Conservation (phyloP, 2,329 filamentous ascomycete genomes). For the Tolypocladium amazonense region DNA sequence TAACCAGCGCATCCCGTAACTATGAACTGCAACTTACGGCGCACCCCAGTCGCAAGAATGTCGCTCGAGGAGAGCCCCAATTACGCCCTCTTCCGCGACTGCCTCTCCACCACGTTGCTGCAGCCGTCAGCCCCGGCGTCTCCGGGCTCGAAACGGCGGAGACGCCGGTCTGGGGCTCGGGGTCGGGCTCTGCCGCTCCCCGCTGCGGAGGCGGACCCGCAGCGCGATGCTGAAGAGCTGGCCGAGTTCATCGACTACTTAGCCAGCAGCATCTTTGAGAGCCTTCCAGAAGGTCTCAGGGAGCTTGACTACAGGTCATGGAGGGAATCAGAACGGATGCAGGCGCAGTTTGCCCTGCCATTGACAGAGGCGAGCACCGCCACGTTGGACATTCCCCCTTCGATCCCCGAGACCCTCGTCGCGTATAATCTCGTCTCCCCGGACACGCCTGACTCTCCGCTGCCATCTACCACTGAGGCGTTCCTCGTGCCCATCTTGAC, state of each 20-base stretch:
- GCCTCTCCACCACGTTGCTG: conserved; percentile 58
- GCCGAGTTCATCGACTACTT: conserved; percentile 77
- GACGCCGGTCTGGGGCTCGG: conserved; percentile 10
- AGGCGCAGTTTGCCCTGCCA: conserved; percentile 45
- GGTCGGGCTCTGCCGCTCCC: neutral
- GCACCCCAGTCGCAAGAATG: neutral
- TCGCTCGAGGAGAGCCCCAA: conserved; percentile 14
- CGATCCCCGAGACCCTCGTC: conserved; percentile 54
- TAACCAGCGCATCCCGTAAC: too few species aligned
- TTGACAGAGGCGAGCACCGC: conserved; percentile 40
- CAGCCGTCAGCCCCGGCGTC: conserved; percentile 36
- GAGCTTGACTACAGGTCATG: conserved; percentile 49
- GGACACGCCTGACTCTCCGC: conserved; percentile 18
- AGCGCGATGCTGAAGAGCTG: conserved; percentile 52
- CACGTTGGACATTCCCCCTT: conserved; percentile 38
- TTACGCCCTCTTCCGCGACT: conserved; percentile 59
- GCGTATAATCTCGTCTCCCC: conserved; percentile 54
- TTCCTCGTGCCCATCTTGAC: conserved; percentile 56
- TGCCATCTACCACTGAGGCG: conserved; percentile 29
- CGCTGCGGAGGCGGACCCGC: conserved; percentile 5
- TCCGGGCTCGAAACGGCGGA: conserved; percentile 34
- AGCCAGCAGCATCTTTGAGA: conserved; percentile 55
- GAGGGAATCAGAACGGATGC: conserved; percentile 29
- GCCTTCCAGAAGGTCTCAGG: conserved; percentile 50
- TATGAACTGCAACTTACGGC: neutral